Evolutionary conservation across 1,139 yeast species (phyloP).

Genomic region (Yamadazyma epiphylla): DNA sequence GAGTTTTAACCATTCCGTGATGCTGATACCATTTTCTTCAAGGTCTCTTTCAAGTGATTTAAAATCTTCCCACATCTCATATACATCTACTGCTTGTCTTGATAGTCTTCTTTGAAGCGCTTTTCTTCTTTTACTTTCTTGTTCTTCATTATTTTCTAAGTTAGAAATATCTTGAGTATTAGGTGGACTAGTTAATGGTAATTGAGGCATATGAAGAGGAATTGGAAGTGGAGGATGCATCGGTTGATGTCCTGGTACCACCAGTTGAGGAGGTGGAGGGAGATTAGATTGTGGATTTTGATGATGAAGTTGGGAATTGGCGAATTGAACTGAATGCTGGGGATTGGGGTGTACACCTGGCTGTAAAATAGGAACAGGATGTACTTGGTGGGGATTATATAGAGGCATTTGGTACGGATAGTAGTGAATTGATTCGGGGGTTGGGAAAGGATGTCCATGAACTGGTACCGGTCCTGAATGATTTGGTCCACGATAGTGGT

Average conservation of each 20-base stretch:
- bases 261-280: not conserved
- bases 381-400: no score
- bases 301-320: conserved; percentile 4
- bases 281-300: not conserved
- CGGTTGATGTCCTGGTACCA: not conserved
- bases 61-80: conserved; percentile 40
- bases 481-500: no score
- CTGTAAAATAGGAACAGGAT: no score
- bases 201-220: conserved; percentile 4
- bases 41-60: conserved; percentile 27
- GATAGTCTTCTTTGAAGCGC: conserved; percentile 26
- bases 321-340: no score
- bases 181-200: conserved; percentile 1
- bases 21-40: conserved; percentile 23
- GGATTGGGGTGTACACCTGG: no score
- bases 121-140: conserved; percentile 15
- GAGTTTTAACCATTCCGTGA: conserved; percentile 34
- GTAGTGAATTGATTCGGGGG: no score
- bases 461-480: no score
- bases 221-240: conserved; percentile 1
- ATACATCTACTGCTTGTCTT: conserved; percentile 29
- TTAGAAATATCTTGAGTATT: conserved; percentile 1
- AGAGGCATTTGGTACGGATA: no score
- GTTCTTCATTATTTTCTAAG: conserved; percentile 3
- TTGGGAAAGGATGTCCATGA: no score